These are phyloP conservation scores for Leptodermis oblonga DNA, from an alignment of 257 asterid genomes.

Conservation along the genomic window DNA sequence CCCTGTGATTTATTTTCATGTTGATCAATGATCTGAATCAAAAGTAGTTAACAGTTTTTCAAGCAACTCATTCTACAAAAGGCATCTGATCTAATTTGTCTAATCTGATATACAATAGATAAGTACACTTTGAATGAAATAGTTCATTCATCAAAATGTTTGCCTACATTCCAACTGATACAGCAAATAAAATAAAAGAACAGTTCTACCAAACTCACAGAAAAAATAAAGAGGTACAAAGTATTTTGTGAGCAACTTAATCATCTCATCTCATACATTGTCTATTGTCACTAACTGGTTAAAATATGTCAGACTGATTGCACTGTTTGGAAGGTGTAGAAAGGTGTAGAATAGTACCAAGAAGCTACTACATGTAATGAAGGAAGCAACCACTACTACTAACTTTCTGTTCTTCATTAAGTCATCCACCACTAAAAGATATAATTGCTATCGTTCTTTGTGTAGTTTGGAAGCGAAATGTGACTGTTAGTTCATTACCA, in stretches of 20 bases:
- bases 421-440: not conserved
- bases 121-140: not conserved
- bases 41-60: not conserved
- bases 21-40: not conserved
- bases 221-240: not conserved
- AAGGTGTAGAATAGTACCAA: too few species aligned
- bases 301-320: not conserved
- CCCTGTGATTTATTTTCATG: conserved; percentile 1
- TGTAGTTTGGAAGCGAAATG: not conserved
- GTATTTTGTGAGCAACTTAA: not conserved
- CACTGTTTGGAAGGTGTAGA: not conserved
- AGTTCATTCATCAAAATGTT: not conserved
- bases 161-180: not conserved
- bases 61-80: not conserved
- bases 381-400: too few species aligned
- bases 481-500: not conserved
- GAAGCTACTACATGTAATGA: not conserved
- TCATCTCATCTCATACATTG: not conserved
- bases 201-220: not conserved
- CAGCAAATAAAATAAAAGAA: too few species aligned
- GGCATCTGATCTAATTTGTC: not conserved
- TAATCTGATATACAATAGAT: not conserved
- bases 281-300: not conserved
- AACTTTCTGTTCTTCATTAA: not conserved
- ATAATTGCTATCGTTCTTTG: not conserved